Evolutionary conservation across 225 moss, liverwort and hornwort genomes (phyloP).

Genomic region (Polytrichum commune): DNA sequence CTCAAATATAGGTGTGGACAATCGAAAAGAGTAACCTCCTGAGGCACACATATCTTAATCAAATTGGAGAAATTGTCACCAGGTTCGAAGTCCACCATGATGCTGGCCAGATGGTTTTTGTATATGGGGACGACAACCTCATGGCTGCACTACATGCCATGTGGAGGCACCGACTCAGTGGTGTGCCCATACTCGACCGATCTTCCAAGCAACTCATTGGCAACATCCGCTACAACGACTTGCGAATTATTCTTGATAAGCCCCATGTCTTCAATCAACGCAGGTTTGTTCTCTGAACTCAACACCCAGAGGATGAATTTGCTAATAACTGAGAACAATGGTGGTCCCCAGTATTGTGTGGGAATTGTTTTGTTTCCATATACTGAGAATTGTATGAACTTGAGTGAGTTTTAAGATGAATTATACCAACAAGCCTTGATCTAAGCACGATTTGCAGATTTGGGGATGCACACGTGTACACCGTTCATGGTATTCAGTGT

Average conservation of each 20-base stretch:
- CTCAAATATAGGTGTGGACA: too few species aligned
- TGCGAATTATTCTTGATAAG: conserved; percentile 52
- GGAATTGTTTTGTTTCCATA: too few species aligned
- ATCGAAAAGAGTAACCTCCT: too few species aligned
- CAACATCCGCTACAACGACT: conserved; percentile 54
- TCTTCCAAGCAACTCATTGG: conserved; percentile 53
- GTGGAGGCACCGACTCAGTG: conserved; percentile 69
- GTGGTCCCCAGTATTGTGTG: too few species aligned
- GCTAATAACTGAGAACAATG: too few species aligned
- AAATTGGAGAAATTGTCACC: background rate
- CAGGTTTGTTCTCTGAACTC: conserved; percentile 30
- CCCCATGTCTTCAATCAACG: conserved; percentile 55
- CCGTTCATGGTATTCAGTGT: too few species aligned
- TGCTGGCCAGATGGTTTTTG: conserved; percentile 44
- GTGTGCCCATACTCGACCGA: conserved; percentile 52
- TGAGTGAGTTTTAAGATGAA: too few species aligned
- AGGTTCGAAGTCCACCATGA: conserved; percentile 43
- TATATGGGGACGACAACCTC: conserved; percentile 44
- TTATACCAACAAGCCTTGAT: too few species aligned
- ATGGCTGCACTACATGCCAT: conserved; percentile 55
- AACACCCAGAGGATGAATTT: background rate
- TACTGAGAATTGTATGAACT: too few species aligned
- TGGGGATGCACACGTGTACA: too few species aligned
- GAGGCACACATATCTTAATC: too few species aligned
- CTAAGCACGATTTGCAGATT: too few species aligned